These are phyloP conservation scores for Macaranga tanarius DNA, from an alignment of 441 rosid species.

Conservation along the genomic window DNA sequence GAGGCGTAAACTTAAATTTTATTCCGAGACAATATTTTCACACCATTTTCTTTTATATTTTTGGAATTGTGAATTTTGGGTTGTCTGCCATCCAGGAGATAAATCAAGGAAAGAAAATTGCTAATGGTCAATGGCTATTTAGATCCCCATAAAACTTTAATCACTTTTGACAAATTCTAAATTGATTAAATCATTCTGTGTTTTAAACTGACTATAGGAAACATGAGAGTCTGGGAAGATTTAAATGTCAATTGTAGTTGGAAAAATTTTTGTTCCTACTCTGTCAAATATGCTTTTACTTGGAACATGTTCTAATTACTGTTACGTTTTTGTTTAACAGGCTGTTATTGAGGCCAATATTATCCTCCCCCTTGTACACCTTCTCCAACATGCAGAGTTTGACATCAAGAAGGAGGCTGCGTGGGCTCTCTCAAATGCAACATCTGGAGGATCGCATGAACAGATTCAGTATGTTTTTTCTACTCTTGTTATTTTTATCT, in stretches of 20 bases:
- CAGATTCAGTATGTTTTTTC: slow-evolving; percentile 59
- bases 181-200: neutral
- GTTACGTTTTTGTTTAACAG: slow-evolving; percentile 29
- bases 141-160: neutral
- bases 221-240: neutral
- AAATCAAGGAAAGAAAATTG: neutral
- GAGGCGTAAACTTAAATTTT: neutral
- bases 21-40: too few relatives aligned
- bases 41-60: too few relatives aligned
- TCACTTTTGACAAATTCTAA: neutral
- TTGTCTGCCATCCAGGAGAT: neutral
- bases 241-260: neutral
- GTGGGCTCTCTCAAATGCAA: slow-evolving; percentile 78
- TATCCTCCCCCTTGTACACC: slow-evolving; percentile 51
- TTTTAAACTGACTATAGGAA: neutral
- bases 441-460: slow-evolving; percentile 77
- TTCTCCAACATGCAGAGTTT: slow-evolving; percentile 80
- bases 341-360: slow-evolving; percentile 63
- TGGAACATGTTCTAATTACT: neutral
- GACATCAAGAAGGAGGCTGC: slow-evolving; percentile 82
- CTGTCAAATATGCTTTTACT: neutral
- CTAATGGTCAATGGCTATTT: too few relatives aligned
- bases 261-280: neutral
- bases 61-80: neutral
- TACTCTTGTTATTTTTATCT: too few relatives aligned